phyloP scores from a whole-genome alignment of 2,329 filamentous ascomycete species.

The Grosmannia huntii region DNA sequence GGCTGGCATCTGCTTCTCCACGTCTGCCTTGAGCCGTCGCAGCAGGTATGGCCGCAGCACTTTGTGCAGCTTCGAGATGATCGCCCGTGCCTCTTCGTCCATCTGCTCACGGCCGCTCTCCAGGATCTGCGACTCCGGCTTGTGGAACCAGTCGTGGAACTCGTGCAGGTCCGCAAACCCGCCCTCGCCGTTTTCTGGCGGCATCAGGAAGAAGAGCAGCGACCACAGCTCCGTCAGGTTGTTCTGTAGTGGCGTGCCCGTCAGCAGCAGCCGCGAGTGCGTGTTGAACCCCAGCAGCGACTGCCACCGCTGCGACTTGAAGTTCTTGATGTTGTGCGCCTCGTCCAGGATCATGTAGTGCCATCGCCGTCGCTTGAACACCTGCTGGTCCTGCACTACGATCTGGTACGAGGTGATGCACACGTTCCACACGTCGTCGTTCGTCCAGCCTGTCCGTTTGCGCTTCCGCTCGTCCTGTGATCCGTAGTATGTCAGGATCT shows the following conservation, averaged over 20 bases:
- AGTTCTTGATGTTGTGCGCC: slow-evolving; percentile 99
- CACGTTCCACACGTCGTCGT: slow-evolving; percentile 90
- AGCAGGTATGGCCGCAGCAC: slow-evolving; percentile 86
- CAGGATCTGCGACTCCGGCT: slow-evolving; percentile 89
- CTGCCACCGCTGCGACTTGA: slow-evolving; percentile 95
- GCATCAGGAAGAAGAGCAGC: slow-evolving; percentile 89
- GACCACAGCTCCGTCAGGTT: slow-evolving; percentile 97
- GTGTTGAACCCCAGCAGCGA: slow-evolving; percentile 90
- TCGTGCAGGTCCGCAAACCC: slow-evolving; percentile 92
- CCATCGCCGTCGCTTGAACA: slow-evolving; percentile 87
- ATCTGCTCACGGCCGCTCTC: slow-evolving; percentile 89
- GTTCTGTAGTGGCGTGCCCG: slow-evolving; percentile 91
- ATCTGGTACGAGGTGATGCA: slow-evolving; percentile 97
- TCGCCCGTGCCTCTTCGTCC: slow-evolving; percentile 83
- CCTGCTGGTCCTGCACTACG: slow-evolving; percentile 83
- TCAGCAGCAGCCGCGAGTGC: slow-evolving; percentile 71
- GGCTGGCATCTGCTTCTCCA: slow-evolving; percentile 97
- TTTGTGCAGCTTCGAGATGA: slow-evolving; percentile 88
- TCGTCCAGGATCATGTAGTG: slow-evolving; percentile 98
- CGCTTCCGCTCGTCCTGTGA: slow-evolving; percentile 81
- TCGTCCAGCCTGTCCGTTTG: slow-evolving; percentile 87
- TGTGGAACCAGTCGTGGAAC: slow-evolving; percentile 92
- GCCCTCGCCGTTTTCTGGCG: slow-evolving; percentile 72
- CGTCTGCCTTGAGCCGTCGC: slow-evolving; percentile 83
- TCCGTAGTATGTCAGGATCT: slow-evolving; percentile 94